These are phyloP conservation scores for Syzygium malaccense DNA, from an alignment of 441 rosid species.

Conservation along the genomic window DNA sequence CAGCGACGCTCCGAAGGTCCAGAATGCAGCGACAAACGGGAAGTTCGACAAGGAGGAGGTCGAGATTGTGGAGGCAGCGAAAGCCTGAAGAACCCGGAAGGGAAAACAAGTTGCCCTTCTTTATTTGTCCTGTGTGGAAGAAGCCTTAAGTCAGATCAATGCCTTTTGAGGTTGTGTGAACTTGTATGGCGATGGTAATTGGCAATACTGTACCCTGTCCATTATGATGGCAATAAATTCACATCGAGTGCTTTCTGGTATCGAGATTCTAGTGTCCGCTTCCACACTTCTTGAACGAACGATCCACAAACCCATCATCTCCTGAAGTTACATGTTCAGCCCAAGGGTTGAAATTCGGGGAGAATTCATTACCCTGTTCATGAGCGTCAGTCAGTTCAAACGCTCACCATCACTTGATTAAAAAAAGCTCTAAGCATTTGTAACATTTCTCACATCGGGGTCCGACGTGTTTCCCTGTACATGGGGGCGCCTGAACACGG, in stretches of 20 bases:
- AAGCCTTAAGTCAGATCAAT: not conserved
- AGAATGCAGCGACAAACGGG: not conserved
- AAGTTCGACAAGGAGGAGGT: not conserved
- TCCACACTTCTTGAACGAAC: not conserved
- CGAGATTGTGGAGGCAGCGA: constrained; percentile 7
- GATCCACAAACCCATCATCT: not conserved
- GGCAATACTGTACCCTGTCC: not conserved
- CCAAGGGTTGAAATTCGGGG: not conserved
- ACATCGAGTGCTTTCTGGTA: not conserved
- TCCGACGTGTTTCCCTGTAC: not conserved
- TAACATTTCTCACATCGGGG: not conserved
- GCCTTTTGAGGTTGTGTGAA: not conserved
- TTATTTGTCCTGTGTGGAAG: not conserved
- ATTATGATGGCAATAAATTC: not conserved
- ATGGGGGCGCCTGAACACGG: not conserved
- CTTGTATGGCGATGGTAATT: not conserved
- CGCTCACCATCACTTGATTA: not conserved
- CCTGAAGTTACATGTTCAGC: not conserved
- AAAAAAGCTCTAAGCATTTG: not conserved
- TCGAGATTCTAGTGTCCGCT: not conserved
- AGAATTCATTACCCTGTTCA: not conserved
- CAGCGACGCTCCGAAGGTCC: not conserved
- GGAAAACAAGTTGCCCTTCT: not conserved
- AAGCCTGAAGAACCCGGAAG: not conserved
- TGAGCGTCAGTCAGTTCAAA: too few species aligned